Evolutionary conservation across 148 eudicot genomes (phyloP).

Genomic region (Rhododendron ferrugineum): DNA sequence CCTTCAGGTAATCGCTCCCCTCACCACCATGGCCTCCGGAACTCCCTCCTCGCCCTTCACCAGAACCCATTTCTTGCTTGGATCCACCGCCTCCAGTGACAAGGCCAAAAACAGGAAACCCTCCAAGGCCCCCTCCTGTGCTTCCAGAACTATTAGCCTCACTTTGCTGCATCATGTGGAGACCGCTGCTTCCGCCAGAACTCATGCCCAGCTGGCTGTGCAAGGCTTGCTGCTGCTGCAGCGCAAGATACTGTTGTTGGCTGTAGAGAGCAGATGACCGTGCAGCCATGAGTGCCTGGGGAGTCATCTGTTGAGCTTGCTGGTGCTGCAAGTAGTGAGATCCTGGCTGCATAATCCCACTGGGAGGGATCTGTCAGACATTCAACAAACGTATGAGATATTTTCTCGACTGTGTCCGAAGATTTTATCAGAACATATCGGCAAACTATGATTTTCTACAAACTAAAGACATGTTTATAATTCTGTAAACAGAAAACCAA

Average conservation of each 20-base stretch:
- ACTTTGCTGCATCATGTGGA: conserved; percentile 72
- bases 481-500: background rate
- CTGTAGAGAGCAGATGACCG: conserved; percentile 83
- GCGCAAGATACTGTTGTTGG: conserved; percentile 68
- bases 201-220: conserved; percentile 71
- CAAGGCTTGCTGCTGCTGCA: conserved; percentile 70
- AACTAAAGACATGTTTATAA: background rate
- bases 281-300: conserved; percentile 86
- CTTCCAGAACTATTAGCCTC: conserved; percentile 44
- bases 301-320: conserved; percentile 67
- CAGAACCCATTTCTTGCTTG: conserved; percentile 55
- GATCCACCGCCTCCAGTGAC: conserved; percentile 23
- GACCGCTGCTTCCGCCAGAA: conserved; percentile 54
- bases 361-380: conserved; percentile 37
- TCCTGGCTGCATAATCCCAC: conserved; percentile 57
- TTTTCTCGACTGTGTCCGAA: background rate
- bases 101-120: conserved; percentile 55
- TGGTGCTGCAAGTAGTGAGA: conserved; percentile 76
- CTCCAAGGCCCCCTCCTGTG: conserved; percentile 25
- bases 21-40: conserved; percentile 33
- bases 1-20: conserved; percentile 74
- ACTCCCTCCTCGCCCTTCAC: conserved; percentile 40
- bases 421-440: background rate
- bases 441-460: background rate
- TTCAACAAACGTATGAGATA: background rate